Evolutionary conservation across 768 basidiomycete genomes (phyloP), one percentile per base, ranked within the genome.

Genomic region (Russula sp.): DNA sequence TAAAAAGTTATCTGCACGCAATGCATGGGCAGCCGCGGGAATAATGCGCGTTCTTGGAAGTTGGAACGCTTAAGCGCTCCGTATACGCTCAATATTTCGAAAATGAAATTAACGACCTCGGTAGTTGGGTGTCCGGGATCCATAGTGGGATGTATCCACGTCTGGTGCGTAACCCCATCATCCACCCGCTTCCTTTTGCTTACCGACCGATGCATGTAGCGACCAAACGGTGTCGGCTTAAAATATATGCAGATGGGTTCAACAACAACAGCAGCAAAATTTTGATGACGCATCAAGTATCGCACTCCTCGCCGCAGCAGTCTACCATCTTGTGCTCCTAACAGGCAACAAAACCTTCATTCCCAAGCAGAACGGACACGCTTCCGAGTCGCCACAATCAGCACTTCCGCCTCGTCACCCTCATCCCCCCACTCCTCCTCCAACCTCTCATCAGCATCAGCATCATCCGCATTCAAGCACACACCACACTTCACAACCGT

Each of bases 41-140:
- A 93, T 93, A 82, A 77, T 91, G 11, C 86, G 93, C 7, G 93
- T 94, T 3, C 78, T 89, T 0, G 85, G n/a, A n/a, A n/a, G n/a
- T n/a, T n/a, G n/a, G 83, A 2, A 93, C 90, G 1, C 86, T 93
- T 62, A 78, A 82, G 67, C 76, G 82, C 34, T 89, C 89, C 0
- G 75, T 80, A 54, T 90, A 78, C 65, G 76, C 80, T 1, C 76
- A 76, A 34, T 71, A 74, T 9, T 73, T 91, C 63, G 71, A 78
- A 56, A 75, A 71, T 18, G 76, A 91, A 71, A 82, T 84, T 66
- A 75, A 73, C 0, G 84, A 90, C 62, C 78, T 94, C 9, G 76
- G 76, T 0, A 73, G 72, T n/a, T 93, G 92, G 91, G 77, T 85
- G 6, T 73, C 75, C 22, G 90, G 92, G 72, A 90, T 93, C 61